Percentiles rank a stretch among this genome's conserved stretches.
These are phyloP conservation scores for Rachicladosporium sp. DNA, from an alignment of 2,329 filamentous ascomycete genomes.

Conservation along the genomic window DNA sequence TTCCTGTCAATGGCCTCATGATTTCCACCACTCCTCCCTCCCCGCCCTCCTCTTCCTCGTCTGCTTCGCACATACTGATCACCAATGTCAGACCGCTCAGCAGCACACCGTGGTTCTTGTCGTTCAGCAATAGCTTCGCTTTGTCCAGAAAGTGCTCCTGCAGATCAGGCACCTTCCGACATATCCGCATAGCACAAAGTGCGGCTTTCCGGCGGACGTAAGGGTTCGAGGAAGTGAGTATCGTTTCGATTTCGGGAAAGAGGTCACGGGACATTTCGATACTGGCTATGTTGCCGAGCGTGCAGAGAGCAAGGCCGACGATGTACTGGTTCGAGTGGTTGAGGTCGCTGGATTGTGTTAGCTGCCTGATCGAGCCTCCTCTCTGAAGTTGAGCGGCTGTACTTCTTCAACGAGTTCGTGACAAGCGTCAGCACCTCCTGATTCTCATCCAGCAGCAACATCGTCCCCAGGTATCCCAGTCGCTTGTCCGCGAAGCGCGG, in stretches of 20 bases:
- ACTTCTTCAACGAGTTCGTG: conserved; percentile 97
- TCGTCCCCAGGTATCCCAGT: conserved; percentile 88
- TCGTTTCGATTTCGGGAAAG: conserved; percentile 87
- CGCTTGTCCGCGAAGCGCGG: conserved; percentile 97
- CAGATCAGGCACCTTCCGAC: conserved; percentile 90
- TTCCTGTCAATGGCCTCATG: conserved; percentile 75
- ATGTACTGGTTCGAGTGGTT: conserved; percentile 98
- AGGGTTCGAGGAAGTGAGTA: conserved; percentile 85
- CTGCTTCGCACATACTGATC: conserved; percentile 84
- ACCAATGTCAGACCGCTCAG: conserved; percentile 86
- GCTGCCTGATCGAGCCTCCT: background rate
- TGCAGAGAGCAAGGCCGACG: conserved; percentile 89
- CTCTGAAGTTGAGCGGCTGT: too few species aligned
- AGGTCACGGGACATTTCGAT: conserved; percentile 97
- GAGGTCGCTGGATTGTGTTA: conserved; percentile 54
- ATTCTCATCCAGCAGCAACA: conserved; percentile 92
- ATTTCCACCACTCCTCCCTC: conserved; percentile 82
- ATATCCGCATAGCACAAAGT: conserved; percentile 98
- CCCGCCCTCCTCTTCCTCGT: conserved; percentile 80
- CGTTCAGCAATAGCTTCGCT: conserved; percentile 72
- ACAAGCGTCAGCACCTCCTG: conserved; percentile 95
- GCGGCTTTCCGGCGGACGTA: conserved; percentile 96
- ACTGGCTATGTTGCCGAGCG: conserved; percentile 92
- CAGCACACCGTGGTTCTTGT: conserved; percentile 90
- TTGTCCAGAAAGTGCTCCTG: conserved; percentile 97